phyloP scores from a whole-genome alignment of 1,284 basidiomycete species.

The Puccinia novopanici region DNA sequence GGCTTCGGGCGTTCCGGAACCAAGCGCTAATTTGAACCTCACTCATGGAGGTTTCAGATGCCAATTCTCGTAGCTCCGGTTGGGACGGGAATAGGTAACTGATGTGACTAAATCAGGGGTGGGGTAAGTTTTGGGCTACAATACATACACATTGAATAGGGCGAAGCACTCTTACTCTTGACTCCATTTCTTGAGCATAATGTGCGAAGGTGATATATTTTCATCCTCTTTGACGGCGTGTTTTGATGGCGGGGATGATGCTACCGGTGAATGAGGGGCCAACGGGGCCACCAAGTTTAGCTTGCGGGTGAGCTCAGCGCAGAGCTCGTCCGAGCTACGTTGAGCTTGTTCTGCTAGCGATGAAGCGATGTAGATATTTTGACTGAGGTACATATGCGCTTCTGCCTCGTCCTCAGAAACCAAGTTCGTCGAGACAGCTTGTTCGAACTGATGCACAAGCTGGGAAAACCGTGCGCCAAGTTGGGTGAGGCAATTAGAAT shows the following conservation, averaged over 20 bases:
- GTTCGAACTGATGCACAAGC: not conserved
- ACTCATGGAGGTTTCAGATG: not conserved
- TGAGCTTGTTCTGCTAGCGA: not conserved
- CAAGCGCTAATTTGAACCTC: constrained; percentile 7
- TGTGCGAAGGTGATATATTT: not conserved
- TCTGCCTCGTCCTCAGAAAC: not conserved
- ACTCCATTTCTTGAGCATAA: constrained; percentile 16
- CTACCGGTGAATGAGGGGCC: not conserved
- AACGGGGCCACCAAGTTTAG: not conserved
- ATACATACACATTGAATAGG: not conserved
- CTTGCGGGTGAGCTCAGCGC: not conserved
- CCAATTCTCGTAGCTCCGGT: not conserved
- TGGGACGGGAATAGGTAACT: constrained; percentile 28
- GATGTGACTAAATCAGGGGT: not conserved
- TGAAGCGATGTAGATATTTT: constrained; percentile 20
- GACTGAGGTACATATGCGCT: not conserved
- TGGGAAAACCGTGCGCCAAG: too few relatives aligned
- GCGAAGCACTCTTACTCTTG: constrained; percentile 12
- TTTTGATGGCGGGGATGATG: not conserved
- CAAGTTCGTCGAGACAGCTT: not conserved
- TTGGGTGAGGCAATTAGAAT: too few relatives aligned
- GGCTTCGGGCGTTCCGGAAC: constrained; percentile 39
- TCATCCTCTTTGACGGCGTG: not conserved
- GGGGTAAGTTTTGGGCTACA: not conserved
- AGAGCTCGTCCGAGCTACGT: not conserved